Conservation (phyloP, 1,139 yeast genomes). For the Debaryomycetaceae sp. region DNA sequence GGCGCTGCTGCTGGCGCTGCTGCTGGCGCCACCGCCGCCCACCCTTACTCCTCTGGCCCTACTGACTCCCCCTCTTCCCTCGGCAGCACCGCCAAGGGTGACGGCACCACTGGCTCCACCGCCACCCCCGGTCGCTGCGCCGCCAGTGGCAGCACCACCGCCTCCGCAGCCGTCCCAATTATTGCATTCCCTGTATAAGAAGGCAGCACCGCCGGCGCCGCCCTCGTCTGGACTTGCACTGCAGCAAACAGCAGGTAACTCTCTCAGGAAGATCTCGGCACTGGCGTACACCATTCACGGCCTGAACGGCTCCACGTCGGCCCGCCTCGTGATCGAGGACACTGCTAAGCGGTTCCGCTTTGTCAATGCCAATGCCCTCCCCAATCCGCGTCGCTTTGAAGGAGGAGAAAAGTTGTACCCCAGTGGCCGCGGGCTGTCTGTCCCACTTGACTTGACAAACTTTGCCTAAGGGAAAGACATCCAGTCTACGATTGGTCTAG, state of each 20-base stretch:
- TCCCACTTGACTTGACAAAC: slow-evolving; percentile 67
- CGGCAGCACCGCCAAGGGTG: no score
- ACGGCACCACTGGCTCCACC: slow-evolving; percentile 15
- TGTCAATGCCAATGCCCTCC: slow-evolving; percentile 63
- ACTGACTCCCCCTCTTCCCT: no score
- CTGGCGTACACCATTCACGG: slow-evolving; percentile 52
- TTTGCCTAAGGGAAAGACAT: slow-evolving; percentile 9
- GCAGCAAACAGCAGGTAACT: slow-evolving; percentile 47
- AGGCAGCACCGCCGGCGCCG: slow-evolving; percentile 36
- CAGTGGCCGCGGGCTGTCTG: slow-evolving; percentile 93
- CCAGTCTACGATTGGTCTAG: not conserved
- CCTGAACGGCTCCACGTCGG: slow-evolving; percentile 9
- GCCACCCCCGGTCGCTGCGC: slow-evolving; percentile 16
- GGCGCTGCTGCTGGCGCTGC: no score
- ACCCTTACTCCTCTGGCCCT: slow-evolving; percentile 12
- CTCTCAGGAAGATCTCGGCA: slow-evolving; percentile 51
- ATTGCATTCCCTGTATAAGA: no score
- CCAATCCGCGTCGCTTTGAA: slow-evolving; percentile 71
- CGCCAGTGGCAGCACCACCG: slow-evolving; percentile 9
- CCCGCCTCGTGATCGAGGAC: slow-evolving; percentile 59
- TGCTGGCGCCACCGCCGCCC: no score
- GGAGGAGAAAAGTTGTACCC: slow-evolving; percentile 73
- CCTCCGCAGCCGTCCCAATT: slow-evolving; percentile 5
- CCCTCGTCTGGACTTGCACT: slow-evolving; percentile 28
- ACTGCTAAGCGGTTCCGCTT: slow-evolving; percentile 59